phyloP scores from a whole-genome alignment of 2,329 filamentous ascomycete genomes.

The Phyllosticta citrichinensis region DNA sequence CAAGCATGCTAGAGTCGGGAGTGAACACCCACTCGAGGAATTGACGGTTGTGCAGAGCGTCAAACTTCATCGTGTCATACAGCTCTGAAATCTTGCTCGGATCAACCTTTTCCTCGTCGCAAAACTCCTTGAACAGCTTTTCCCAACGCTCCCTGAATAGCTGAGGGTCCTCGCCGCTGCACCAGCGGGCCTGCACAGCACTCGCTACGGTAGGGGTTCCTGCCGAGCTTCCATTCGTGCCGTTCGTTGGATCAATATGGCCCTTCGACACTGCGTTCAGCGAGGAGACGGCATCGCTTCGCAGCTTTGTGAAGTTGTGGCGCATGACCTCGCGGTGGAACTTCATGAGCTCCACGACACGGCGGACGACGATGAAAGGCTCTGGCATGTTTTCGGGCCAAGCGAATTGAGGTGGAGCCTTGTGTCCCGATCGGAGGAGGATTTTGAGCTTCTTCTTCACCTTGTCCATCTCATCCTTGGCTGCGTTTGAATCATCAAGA shows the following conservation, averaged over 20 bases:
- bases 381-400: constrained; percentile 95
- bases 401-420: constrained; percentile 91
- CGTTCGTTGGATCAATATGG: constrained; percentile 11
- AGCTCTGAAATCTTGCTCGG: constrained; percentile 97
- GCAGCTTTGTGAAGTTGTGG: constrained; percentile 77
- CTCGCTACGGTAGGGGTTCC: constrained; percentile 13
- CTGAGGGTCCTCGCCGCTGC: constrained; percentile 87
- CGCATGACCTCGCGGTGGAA: constrained; percentile 95
- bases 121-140: constrained; percentile 94
- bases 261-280: constrained; percentile 33
- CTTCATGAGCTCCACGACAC: constrained; percentile 93
- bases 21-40: constrained; percentile 98
- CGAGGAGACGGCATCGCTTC: constrained; percentile 54
- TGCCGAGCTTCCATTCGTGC: constrained; percentile 17
- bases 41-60: constrained; percentile 89
- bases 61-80: constrained; percentile 99
- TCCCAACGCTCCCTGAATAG: constrained; percentile 97
- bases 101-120: constrained; percentile 93
- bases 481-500: constrained; percentile 92
- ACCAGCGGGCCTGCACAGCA: constrained; percentile 81
- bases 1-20: constrained; percentile 67
- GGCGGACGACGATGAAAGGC: constrained; percentile 81
- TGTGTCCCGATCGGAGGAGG: constrained; percentile 80
- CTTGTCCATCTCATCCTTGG: constrained; percentile 98
- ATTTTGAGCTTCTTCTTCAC: constrained; percentile 99